Conservation (phyloP, 1,139 yeast genomes). For the Zygoascus meyerae region DNA sequence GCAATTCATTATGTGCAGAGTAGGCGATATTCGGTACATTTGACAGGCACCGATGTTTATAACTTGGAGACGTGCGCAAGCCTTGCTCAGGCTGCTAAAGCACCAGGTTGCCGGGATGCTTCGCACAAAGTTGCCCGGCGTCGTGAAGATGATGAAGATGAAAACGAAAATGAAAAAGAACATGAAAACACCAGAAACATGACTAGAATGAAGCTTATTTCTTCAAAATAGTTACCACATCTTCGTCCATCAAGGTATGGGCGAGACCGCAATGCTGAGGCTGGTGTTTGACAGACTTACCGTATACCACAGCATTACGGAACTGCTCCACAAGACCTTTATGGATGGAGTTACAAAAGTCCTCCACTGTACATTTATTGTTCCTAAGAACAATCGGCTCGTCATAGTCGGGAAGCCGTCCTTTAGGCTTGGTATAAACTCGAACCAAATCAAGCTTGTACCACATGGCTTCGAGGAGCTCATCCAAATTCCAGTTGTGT, state of each 20-base stretch:
- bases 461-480: slow-evolving; percentile 93
- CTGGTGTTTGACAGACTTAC: slow-evolving; percentile 92
- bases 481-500: slow-evolving; percentile 95
- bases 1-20: slow-evolving; percentile 31
- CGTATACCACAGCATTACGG: slow-evolving; percentile 85
- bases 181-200: not conserved
- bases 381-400: slow-evolving; percentile 91
- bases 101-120: no score
- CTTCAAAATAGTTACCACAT: slow-evolving; percentile 91
- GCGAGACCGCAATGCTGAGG: slow-evolving; percentile 92
- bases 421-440: slow-evolving; percentile 96
- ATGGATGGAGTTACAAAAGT: slow-evolving; percentile 95
- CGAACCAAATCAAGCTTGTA: slow-evolving; percentile 79
- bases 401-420: slow-evolving; percentile 82
- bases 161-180: slow-evolving; percentile 1
- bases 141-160: slow-evolving; percentile 13
- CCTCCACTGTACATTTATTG: slow-evolving; percentile 81
- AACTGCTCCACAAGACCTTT: slow-evolving; percentile 90
- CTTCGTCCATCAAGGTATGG: slow-evolving; percentile 86
- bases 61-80: slow-evolving; percentile 25
- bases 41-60: slow-evolving; percentile 25
- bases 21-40: slow-evolving; percentile 26
- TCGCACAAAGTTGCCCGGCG: slow-evolving; percentile 4
- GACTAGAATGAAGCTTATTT: slow-evolving; percentile 38
- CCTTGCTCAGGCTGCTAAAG: slow-evolving; percentile 5